A percentile compares a stretch with the other conserved stretches of the same genome.
Conservation (phyloP, 2,329 filamentous ascomycete genomes). For the Fonsecaea multimorphosa region DNA sequence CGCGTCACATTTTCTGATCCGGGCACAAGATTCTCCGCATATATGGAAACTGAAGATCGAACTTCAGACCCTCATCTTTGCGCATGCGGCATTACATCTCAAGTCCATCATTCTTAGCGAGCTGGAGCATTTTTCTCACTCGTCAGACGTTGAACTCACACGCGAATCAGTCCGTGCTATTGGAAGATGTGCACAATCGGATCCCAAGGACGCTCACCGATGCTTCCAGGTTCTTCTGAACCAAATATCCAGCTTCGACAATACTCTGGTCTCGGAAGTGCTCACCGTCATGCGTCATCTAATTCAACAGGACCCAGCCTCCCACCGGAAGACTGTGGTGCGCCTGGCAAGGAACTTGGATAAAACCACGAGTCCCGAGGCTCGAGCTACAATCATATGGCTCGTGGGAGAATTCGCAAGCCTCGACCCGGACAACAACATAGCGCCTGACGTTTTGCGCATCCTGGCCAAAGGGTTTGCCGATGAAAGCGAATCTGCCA, state of each 20-base stretch:
- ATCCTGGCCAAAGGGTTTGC: slow-evolving; percentile 86
- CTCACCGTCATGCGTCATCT: slow-evolving; percentile 93
- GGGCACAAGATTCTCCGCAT: slow-evolving; percentile 75
- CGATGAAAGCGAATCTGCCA: slow-evolving; percentile 82
- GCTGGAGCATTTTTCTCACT: slow-evolving; percentile 87
- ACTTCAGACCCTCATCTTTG: slow-evolving; percentile 87
- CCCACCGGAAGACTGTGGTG: slow-evolving; percentile 84
- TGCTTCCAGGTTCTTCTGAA: slow-evolving; percentile 83
- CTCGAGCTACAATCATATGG: slow-evolving; percentile 95
- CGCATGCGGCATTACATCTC: slow-evolving; percentile 73
- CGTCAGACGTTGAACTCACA: slow-evolving; percentile 75
- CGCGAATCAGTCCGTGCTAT: slow-evolving; percentile 91
- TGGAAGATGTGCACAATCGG: slow-evolving; percentile 83
- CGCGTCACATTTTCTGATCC: slow-evolving; percentile 86
- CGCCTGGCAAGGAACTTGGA: slow-evolving; percentile 90
- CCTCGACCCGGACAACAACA: slow-evolving; percentile 78
- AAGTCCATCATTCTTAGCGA: slow-evolving; percentile 91
- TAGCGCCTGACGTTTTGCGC: slow-evolving; percentile 88
- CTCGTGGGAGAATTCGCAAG: slow-evolving; percentile 93
- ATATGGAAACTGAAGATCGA: slow-evolving; percentile 94
- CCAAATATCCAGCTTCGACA: slow-evolving; percentile 87
- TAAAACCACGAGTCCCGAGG: slow-evolving; percentile 82
- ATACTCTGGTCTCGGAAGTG: slow-evolving; percentile 83
- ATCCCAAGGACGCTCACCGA: slow-evolving; percentile 66
- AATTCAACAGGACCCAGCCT: slow-evolving; percentile 85